Base-by-base conservation (phyloP, 768 basidiomycete species). In the Lentinula detonsa region DNA sequence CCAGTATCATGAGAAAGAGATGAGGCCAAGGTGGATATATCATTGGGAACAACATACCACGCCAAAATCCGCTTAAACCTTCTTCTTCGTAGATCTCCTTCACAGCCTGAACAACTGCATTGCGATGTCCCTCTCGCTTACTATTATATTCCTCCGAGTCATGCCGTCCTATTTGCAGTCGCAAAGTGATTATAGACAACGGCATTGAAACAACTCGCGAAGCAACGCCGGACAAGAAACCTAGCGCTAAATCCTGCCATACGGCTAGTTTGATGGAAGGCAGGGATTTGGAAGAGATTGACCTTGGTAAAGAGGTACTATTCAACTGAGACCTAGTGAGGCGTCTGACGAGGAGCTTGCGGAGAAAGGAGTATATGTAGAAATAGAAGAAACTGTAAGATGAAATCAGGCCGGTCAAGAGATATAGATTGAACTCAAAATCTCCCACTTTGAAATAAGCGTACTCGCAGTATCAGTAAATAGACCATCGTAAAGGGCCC, bases 51-150 rank as follows among this genome's bases (percentile, higher is more conserved):
- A 5, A 10, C 65, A 13, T 63, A 84, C 83, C 83, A 67, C 76
- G 72, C 84, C 84, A 86, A 65, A 86, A 86, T 1, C 84, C 84
- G 33, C 64, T 52, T 21, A 85, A 55, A 0, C 85, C 85, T 16
- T 79, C 68, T 57, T 82, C 78, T 1, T 66, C 53, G 65, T 83
- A 82, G 7, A 86, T 81, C 11, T 69, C 69, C 62, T 71, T 70
- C 6, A 80, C 68, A 4, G 81, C 73, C 1, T 67, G 67, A 4
- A 65, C 60, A 28, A 76, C 65, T 4, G 71, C 72, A 34, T 62
- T 54, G 6, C 62, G 64, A 3, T 69, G 62, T 16, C 66, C 53
- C 11, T 65, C 64, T 21, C 63, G 62, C 10, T 62, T 15, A 4
- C 62, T 61, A 5, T 58, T 51, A 18, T 49, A n/a, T 33, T 62